Evolutionary conservation across 495 filamentous ascomycete genomes (phyloP).

Genomic region (Talaromyces trachyspermus): DNA sequence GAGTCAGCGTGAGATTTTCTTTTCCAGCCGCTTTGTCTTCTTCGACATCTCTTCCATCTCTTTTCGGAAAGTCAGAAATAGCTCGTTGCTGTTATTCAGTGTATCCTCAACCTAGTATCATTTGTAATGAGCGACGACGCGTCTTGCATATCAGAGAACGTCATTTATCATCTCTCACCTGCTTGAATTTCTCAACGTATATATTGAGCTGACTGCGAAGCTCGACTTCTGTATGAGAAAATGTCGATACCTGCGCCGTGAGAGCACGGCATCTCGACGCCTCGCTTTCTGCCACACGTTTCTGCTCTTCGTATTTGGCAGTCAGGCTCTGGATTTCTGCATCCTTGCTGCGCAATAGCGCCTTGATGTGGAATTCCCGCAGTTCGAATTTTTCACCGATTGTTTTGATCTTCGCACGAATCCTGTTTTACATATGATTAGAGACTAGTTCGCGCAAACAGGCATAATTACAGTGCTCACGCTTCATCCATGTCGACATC

Average conservation of each 20-base stretch:
- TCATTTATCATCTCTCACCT: slow-evolving; percentile 75
- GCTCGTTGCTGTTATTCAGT: slow-evolving; percentile 95
- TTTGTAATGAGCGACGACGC: slow-evolving; percentile 13
- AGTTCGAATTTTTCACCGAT: slow-evolving; percentile 94
- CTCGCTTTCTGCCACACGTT: slow-evolving; percentile 79
- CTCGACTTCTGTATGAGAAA: slow-evolving; percentile 92
- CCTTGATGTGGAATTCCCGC: slow-evolving; percentile 84
- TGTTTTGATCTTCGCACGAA: slow-evolving; percentile 84
- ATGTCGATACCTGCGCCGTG: slow-evolving; percentile 86
- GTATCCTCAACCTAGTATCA: slow-evolving; percentile 86
- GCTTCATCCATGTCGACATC: slow-evolving; percentile 81
- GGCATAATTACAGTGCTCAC: slow-evolving; percentile 43
- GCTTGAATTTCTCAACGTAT: slow-evolving; percentile 99
- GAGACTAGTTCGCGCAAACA: background rate
- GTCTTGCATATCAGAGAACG: too few species aligned
- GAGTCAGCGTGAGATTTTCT: slow-evolving; percentile 83
- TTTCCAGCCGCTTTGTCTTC: slow-evolving; percentile 95
- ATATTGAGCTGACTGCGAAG: slow-evolving; percentile 93
- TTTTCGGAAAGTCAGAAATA: slow-evolving; percentile 95
- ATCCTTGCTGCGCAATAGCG: slow-evolving; percentile 85
- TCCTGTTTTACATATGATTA: slow-evolving; percentile 44
- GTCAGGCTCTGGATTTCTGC: slow-evolving; percentile 90
- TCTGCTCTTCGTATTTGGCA: slow-evolving; percentile 79
- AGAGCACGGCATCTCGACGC: slow-evolving; percentile 68
- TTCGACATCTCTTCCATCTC: slow-evolving; percentile 99